Base-by-base conservation (phyloP, 306 rosid species). In the Acacia acuminata region DNA sequence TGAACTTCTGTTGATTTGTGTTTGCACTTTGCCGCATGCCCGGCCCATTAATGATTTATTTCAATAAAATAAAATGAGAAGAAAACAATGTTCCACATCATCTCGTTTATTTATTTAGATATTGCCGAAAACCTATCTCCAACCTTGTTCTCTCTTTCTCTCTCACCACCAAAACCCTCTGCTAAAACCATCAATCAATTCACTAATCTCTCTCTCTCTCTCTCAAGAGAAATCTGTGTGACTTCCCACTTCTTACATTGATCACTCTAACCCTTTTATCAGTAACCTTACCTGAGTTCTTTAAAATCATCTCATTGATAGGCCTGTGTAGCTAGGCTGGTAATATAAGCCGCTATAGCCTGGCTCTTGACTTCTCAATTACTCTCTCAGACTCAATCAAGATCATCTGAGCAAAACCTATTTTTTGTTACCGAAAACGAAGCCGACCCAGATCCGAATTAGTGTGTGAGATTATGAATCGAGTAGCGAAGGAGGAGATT, bases 401-500 rank as follows among this genome's bases (percentile, higher is more conserved):
- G 63, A 13, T 72, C 63, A 56, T 40, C 70, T n/a, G 71, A 61
- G 5, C 53, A 75, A 48, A 78, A 71, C n/a, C 61, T 65, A 22
- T 51, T 17, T 36, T 43, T 20, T 4, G 30, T 27, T 6, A 13
- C 32, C 10, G n/a, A 30, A 40, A 70, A 44, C 40, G 45, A 68
- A 81, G 40, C 11, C 9, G 55, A n/a, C 81, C 85, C 81, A 86
- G 88, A 85, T 88, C 83, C 13, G 60, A 42, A 16, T 20, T 43
- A 38, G 42, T 38, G 7, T 70, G 32, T 22, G 42, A n/a, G 42
- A 55, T 58, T 63, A 90, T 90, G 97, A 30, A 87, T 85, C 60
- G 34, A 78, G 60, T 42, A 73, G 83, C 87, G 82, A 89, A 91
- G 89, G 90, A 88, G 70, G 87, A 85, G 82, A 55, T 84, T 88